Evolutionary conservation across 2,329 filamentous ascomycete species (phyloP).

Genomic region (Atkinsonella hypoxylon): DNA sequence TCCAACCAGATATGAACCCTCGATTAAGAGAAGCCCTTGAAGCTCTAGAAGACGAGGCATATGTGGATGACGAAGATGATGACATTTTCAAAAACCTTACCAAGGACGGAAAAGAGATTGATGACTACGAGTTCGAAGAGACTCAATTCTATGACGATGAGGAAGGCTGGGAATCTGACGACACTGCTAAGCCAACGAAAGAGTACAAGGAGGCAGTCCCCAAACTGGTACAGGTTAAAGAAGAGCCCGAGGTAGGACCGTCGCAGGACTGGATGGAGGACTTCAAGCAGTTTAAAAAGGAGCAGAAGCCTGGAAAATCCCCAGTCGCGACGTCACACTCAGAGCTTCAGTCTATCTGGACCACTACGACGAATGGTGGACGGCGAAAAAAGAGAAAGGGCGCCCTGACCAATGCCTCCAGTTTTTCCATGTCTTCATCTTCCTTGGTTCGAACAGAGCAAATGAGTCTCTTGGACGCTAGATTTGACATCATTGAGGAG

Average conservation of each 20-base stretch:
- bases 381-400: constrained; percentile 91
- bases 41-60: constrained; percentile 89
- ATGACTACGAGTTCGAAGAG: constrained; percentile 69
- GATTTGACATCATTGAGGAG: constrained; percentile 86
- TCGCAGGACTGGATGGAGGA: constrained; percentile 82
- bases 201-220: constrained; percentile 40
- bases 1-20: constrained; percentile 97
- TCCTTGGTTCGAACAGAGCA: constrained; percentile 81
- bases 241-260: constrained; percentile 45
- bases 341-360: constrained; percentile 59
- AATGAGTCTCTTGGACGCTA: constrained; percentile 69
- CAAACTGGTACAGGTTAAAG: constrained; percentile 34
- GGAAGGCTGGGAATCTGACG: constrained; percentile 90
- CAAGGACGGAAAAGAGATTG: constrained; percentile 57
- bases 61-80: constrained; percentile 80
- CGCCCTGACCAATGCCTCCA: constrained; percentile 75
- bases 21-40: constrained; percentile 81
- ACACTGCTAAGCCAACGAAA: constrained; percentile 65
- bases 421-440: constrained; percentile 86
- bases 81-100: constrained; percentile 70
- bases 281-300: constrained; percentile 90
- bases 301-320: constrained; percentile 40
- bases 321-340: constrained; percentile 38
- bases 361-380: constrained; percentile 66
- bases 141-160: constrained; percentile 50